Percentiles rank a stretch among this genome's conserved stretches.
These are phyloP conservation scores for Pisolithus thermaeus DNA, from an alignment of 1,284 basidiomycete genomes.

Conservation along the genomic window DNA sequence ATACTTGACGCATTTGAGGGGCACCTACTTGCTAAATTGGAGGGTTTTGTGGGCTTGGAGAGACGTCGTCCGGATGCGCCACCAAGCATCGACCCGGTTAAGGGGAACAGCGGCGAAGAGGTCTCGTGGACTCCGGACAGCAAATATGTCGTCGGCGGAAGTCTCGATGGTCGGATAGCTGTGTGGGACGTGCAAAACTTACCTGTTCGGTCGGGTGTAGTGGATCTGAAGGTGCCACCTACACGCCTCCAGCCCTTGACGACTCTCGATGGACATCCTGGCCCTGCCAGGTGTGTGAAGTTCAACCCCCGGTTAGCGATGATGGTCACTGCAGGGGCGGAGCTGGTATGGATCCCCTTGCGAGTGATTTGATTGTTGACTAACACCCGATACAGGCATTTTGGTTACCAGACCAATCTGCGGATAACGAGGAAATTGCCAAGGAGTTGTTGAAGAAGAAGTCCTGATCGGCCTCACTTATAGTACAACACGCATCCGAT, in stretches of 20 bases:
- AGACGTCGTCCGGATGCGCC: constrained; percentile 50
- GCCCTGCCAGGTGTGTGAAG: constrained; percentile 77
- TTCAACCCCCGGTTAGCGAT: constrained; percentile 89
- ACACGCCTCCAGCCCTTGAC: constrained; percentile 50
- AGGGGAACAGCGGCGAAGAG: constrained; percentile 85
- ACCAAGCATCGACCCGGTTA: constrained; percentile 60
- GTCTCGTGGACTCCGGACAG: constrained; percentile 91
- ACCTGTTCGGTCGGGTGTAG: constrained; percentile 41
- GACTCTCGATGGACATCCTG: constrained; percentile 69
- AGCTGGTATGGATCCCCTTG: constrained; percentile 57
- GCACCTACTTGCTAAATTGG: constrained; percentile 73
- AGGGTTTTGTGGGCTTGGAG: constrained; percentile 78
- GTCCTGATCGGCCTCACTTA: constrained; percentile 5
- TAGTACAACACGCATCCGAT: not conserved
- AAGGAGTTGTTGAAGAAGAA: constrained; percentile 43
- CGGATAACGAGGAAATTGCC: constrained; percentile 44
- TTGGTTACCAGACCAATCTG: constrained; percentile 70
- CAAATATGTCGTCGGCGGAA: constrained; percentile 79
- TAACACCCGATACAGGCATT: constrained; percentile 53
- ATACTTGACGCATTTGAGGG: constrained; percentile 87
- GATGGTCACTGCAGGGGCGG: constrained; percentile 81
- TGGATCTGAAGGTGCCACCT: constrained; percentile 50
- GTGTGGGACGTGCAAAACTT: constrained; percentile 77
- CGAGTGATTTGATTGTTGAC: constrained; percentile 3
- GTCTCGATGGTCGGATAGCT: constrained; percentile 72